Base-by-base conservation (phyloP, 2,329 filamentous ascomycete species). In the Trichoderma gracile region DNA sequence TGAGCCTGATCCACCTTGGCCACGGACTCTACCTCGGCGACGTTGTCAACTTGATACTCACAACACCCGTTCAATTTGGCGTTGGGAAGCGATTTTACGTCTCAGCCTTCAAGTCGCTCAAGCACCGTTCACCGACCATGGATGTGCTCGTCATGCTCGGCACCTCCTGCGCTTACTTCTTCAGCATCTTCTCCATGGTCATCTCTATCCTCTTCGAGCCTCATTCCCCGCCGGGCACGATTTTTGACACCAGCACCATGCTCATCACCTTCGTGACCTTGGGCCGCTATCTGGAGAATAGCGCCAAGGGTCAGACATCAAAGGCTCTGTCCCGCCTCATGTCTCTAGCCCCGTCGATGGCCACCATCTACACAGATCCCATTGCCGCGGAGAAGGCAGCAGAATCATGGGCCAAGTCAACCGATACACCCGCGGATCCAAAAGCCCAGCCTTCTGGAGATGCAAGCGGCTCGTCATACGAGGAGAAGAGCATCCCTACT, bases 231-330 rank as follows among this genome's bases (percentile, higher is more conserved):
- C 95, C 95, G 0, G 89, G 87, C 68, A 97, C 93, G 2, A 90
- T 97, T 17, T 99, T 99, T 72, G 95, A 99, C 73, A 99, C 95
- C 1, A 97, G 93, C 77, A 97, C 93, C 23, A 99, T 98, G 95
- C 83, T 99, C 58, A 93, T 99, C 75, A 97, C 93, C 0, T 98
- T 99, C 74, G 92, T 97, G 75, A 93, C 90, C 1, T 79, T 99
- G 3, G 92, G 95, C 4, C 89, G 95, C 42, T 99, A 90, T 79
- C 79, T 99, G 19, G 95, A 99, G 78, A 99, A 98, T 74, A 83
- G 89, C 19, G 95, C 95, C 59, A 99, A 98, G 79, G 95, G 95
- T 0, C 92, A 98, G 78, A 99, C 95, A 0, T 97, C 93, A 5
- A 95, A 92, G 74, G 95, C 95, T 0, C 84, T 99, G 3, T 98